A percentile compares a stretch with the other conserved stretches of the same genome.
Conservation (phyloP, 768 basidiomycete species). For the Podaxis pistillaris region DNA sequence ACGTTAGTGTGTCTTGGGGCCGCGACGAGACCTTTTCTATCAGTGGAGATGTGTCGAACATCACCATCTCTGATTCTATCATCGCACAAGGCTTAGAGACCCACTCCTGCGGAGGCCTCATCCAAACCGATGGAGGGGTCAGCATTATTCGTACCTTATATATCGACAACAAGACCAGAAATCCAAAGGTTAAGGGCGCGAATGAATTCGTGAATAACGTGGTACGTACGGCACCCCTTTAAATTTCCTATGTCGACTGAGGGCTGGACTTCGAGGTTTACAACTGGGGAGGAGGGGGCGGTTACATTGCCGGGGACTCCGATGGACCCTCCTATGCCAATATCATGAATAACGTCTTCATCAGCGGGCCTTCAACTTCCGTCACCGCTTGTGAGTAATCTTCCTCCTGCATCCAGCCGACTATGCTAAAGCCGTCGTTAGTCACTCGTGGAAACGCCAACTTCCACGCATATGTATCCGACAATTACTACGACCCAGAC, state of each 20-base stretch:
- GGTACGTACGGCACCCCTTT: constrained; percentile 18
- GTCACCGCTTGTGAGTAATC: constrained; percentile 24
- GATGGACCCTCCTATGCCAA: constrained; percentile 31
- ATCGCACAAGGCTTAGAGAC: constrained; percentile 36
- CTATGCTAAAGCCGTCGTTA: neutral
- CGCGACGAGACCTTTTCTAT: constrained; percentile 36
- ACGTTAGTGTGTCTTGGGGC: constrained; percentile 34
- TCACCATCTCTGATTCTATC: constrained; percentile 36
- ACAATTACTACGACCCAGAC: constrained; percentile 34
- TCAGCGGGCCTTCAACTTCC: constrained; percentile 33
- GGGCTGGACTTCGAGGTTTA: constrained; percentile 22
- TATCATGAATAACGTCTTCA: constrained; percentile 34
- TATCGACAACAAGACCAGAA: constrained; percentile 36
- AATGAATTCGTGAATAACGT: constrained; percentile 38
- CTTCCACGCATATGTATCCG: constrained; percentile 33
- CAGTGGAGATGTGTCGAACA: constrained; percentile 34
- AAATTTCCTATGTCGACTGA: neutral
- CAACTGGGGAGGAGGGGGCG: constrained; percentile 33
- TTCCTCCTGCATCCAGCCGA: too few relatives aligned
- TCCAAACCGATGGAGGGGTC: constrained; percentile 34
- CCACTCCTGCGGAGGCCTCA: constrained; percentile 35
- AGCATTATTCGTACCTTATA: constrained; percentile 35
- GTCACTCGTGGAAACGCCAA: constrained; percentile 36
- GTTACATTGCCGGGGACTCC: constrained; percentile 37
- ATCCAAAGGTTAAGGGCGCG: constrained; percentile 36